Evolutionary conservation across 2,329 filamentous ascomycete genomes (phyloP).

Genomic region (Fusarium longipes): DNA sequence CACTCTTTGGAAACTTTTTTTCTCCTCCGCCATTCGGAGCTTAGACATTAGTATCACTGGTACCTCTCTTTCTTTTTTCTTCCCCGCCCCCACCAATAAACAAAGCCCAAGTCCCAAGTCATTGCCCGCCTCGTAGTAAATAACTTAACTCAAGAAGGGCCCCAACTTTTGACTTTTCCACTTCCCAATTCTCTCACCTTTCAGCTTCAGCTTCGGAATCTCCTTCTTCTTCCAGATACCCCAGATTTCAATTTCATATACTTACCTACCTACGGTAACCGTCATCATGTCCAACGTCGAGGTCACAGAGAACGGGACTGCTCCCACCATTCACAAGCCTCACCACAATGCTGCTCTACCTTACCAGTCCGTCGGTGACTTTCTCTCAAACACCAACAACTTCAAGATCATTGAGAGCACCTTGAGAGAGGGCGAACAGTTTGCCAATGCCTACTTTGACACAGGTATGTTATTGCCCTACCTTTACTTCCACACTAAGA

Average conservation of each 20-base stretch:
- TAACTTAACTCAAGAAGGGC: conserved; percentile 6
- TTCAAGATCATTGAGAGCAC: conserved; percentile 44
- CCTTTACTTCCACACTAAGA: no score
- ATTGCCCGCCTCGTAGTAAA: conserved; percentile 7
- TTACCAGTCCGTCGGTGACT: conserved; percentile 31
- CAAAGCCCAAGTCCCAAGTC: conserved; percentile 5
- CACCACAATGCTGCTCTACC: conserved; percentile 11
- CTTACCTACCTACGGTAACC: neutral
- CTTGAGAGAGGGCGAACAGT: conserved; percentile 46
- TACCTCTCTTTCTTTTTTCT: neutral
- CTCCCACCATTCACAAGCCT: conserved; percentile 5
- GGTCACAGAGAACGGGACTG: conserved; percentile 3
- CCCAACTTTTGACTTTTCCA: conserved; percentile 10
- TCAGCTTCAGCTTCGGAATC: conserved; percentile 1
- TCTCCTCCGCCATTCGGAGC: conserved; percentile 14
- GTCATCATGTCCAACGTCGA: conserved; percentile 10
- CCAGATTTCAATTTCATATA: neutral
- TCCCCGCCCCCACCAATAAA: conserved; percentile 14
- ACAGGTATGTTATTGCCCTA: neutral
- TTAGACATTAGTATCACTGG: conserved; percentile 10
- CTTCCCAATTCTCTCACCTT: conserved; percentile 1
- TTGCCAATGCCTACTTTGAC: conserved; percentile 71
- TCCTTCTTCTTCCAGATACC: conserved; percentile 14
- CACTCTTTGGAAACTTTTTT: conserved; percentile 18
- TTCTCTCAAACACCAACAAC: conserved; percentile 34